phyloP scores from a whole-genome alignment of 768 basidiomycete genomes.

The Guyanaporus albipodus region DNA sequence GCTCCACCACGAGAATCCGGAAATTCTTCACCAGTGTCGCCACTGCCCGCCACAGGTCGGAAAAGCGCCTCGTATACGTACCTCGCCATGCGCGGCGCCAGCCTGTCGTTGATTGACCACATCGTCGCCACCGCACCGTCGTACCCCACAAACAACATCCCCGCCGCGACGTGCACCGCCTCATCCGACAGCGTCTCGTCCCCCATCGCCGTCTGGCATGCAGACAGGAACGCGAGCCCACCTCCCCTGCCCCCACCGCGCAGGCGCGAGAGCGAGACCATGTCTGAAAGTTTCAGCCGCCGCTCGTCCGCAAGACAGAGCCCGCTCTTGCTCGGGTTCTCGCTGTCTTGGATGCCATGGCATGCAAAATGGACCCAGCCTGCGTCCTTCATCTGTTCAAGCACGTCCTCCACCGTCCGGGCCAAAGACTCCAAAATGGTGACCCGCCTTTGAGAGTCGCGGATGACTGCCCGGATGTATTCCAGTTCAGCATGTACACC shows the following conservation, averaged over 20 bases:
- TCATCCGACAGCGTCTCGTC: not conserved
- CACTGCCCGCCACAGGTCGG: no score
- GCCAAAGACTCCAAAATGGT: not conserved
- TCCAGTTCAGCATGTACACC: constrained; percentile 16
- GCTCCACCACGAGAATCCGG: constrained; percentile 1
- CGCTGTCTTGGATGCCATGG: not conserved
- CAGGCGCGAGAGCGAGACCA: not conserved
- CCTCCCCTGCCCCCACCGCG: no score
- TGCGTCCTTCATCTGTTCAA: not conserved
- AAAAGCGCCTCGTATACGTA: not conserved
- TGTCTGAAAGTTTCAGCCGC: not conserved
- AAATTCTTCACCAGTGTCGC: no score
- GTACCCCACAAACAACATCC: constrained; percentile 34
- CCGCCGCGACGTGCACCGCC: not conserved
- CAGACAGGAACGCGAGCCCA: constrained; percentile 2
- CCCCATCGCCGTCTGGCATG: constrained; percentile 3
- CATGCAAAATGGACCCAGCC: constrained; percentile 5
- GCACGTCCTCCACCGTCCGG: constrained; percentile 14
- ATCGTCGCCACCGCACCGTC: constrained; percentile 5
- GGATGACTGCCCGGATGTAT: constrained; percentile 11
- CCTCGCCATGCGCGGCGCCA: constrained; percentile 33
- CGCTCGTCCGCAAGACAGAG: not conserved
- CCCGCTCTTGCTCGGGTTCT: not conserved
- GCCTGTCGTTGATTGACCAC: constrained; percentile 5
- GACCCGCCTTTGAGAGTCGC: not conserved